phyloP scores from a whole-genome alignment of 75 land plant genomes.

The Selaginella tamariscina region DNA sequence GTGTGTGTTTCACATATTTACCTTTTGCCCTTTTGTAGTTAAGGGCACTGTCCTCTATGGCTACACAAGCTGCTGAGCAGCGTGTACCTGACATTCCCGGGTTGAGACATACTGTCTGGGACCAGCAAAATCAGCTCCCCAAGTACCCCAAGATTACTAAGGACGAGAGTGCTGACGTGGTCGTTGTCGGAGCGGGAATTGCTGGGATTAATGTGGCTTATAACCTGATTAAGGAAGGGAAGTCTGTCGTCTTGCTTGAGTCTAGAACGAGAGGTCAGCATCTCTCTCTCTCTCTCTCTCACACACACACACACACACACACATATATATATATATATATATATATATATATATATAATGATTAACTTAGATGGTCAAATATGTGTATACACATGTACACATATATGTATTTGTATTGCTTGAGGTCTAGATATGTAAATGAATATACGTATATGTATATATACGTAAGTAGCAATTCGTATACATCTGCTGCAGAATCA shows the following conservation, averaged over 20 bases:
- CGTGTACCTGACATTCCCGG: neutral
- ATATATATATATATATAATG: too few relatives aligned
- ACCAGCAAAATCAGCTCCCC: neutral
- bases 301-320: too few relatives aligned
- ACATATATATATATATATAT: too few relatives aligned
- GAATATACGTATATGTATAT: too few relatives aligned
- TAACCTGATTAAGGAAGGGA: conserved; percentile 24
- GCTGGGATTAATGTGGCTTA: conserved; percentile 24
- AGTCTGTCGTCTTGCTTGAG: conserved; percentile 1
- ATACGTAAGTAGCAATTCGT: too few relatives aligned
- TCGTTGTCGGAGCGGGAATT: conserved; percentile 10
- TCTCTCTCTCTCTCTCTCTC: neutral
- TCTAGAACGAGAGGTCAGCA: neutral
- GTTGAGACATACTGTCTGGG: conserved; percentile 8
- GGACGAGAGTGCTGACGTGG: neutral
- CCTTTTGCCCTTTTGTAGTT: too few relatives aligned
- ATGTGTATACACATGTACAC: too few relatives aligned
- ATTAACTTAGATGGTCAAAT: too few relatives aligned
- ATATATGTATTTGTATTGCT: too few relatives aligned
- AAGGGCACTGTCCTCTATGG: neutral
- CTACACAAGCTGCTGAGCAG: neutral
- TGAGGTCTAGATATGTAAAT: too few relatives aligned
- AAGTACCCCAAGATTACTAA: neutral
- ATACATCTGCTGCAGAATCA: too few relatives aligned
- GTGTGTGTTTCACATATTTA: too few relatives aligned